phyloP scores from a whole-genome alignment of 2,329 filamentous ascomycete genomes.

The Exophiala xenobiotica region DNA sequence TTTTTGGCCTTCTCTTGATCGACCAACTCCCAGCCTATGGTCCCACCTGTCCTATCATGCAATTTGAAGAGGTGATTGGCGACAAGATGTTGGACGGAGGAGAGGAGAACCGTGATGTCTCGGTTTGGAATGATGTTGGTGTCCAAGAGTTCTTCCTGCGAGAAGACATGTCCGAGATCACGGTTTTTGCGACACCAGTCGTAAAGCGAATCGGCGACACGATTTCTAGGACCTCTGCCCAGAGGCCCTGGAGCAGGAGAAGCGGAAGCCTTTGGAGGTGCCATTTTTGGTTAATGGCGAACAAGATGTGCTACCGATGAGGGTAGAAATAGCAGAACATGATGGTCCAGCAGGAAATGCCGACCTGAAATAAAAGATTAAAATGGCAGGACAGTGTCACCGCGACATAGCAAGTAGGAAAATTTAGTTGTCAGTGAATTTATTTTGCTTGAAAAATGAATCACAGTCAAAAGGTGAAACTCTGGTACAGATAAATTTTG shows the following conservation, averaged over 20 bases:
- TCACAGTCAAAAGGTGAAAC: too few relatives aligned
- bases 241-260: constrained; percentile 36
- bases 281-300: constrained; percentile 22
- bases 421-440: too few relatives aligned
- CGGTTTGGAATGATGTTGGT: constrained; percentile 45
- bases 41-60: constrained; percentile 41
- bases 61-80: constrained; percentile 48
- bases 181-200: constrained; percentile 43
- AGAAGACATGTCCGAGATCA: constrained; percentile 45
- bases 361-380: constrained; percentile 2
- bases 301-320: constrained; percentile 28
- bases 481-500: too few relatives aligned
- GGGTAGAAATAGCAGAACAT: constrained; percentile 28
- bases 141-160: constrained; percentile 46
- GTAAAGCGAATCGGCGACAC: constrained; percentile 46
- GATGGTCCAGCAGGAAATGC: constrained; percentile 22
- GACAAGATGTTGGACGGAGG: constrained; percentile 47
- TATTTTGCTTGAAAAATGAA: not conserved
- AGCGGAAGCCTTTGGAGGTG: constrained; percentile 26
- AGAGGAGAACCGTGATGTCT: constrained; percentile 43
- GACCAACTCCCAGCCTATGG: constrained; percentile 50
- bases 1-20: constrained; percentile 50
- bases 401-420: constrained; percentile 8
- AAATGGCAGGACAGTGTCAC: constrained; percentile 6
- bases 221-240: constrained; percentile 31